Evolutionary conservation across 2,329 filamentous ascomycete genomes (phyloP).

Genomic region (Arthrinium puccinioides): DNA sequence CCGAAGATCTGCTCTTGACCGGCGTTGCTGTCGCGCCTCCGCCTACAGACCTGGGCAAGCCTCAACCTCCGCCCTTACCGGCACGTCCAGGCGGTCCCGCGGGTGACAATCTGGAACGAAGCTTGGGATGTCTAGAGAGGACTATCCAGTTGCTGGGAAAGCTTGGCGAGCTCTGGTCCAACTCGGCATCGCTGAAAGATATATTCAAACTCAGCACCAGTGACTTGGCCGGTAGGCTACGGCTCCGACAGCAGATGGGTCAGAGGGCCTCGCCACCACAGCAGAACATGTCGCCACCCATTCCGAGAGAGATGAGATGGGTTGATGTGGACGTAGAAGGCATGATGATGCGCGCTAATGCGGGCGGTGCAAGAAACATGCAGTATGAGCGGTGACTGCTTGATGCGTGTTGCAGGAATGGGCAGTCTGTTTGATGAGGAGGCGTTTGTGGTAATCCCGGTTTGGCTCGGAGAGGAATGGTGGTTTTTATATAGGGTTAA

Average conservation of each 20-base stretch:
- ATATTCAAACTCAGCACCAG: conserved; percentile 45
- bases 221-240: conserved; percentile 35
- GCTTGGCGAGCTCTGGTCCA: conserved; percentile 54
- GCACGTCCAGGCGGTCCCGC: conserved; percentile 30
- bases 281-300: conserved; percentile 17
- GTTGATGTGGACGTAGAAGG: conserved; percentile 35
- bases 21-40: conserved; percentile 38
- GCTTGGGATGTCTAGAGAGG: conserved; percentile 46
- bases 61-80: conserved; percentile 46
- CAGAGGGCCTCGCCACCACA: conserved; percentile 24
- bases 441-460: too few relatives aligned
- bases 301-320: conserved; percentile 33
- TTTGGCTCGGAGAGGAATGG: too few relatives aligned
- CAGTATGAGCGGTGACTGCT: conserved; percentile 1
- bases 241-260: conserved; percentile 27
- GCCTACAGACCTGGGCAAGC: conserved; percentile 35
- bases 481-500: too few relatives aligned
- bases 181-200: conserved; percentile 44
- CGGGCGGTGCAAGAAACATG: conserved; percentile 4
- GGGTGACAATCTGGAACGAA: conserved; percentile 47
- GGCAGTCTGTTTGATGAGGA: too few relatives aligned
- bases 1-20: conserved; percentile 48
- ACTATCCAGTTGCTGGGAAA: conserved; percentile 45
- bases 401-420: too few relatives aligned
- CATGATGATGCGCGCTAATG: conserved; percentile 33